Base-by-base conservation (phyloP, 768 basidiomycete genomes). In the Russula virescens region DNA sequence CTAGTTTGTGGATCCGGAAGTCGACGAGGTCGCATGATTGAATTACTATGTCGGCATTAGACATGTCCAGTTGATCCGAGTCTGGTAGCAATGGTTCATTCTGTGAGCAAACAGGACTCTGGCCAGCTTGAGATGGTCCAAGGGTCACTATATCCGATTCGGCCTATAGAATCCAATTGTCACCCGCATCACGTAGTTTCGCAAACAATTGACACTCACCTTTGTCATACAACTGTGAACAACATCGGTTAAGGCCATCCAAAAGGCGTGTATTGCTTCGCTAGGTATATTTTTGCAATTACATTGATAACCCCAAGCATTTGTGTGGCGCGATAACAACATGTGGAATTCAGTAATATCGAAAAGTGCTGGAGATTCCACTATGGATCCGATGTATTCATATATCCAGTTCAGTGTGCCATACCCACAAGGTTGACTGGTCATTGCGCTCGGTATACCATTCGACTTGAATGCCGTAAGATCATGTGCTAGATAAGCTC, bases 1-100 rank as follows among this genome's bases (percentile, higher is more conserved):
- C 55, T 3, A 26, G 25, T 26, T 66, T 61, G 49, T 66, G 59
- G 16, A 61, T 49, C 19, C 35, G 62, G 49, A 61, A 66, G 23
- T 58, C 25, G 16, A 38, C 23, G 43, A 25, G 35, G 13, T 60
- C 58, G 19, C 45, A 63, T 1, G 62, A 63, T 28, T 57, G 58
- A 8, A 63, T 28, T 23, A 63, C 26, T 19, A 58, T 2, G 28
- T 55, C 34, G 0, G 57, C 49, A 16, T 50, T 54, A 1, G 28
- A 21, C 1, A 14, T 38, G 23, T 56, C 23, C 18, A 59, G 3
- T 7, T 8, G 6, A 21, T 63, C 14, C 11, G 47, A 78, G 19
- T 28, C 25, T 31, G 28, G 43, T 43, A 13, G 40, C 16, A 50
- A 25, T 34, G 61, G 45, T 18, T 16, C 45, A 26, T 38, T 28